Base-by-base conservation (phyloP, 257 asterid species). In the Solanum sparsipilum region DNA sequence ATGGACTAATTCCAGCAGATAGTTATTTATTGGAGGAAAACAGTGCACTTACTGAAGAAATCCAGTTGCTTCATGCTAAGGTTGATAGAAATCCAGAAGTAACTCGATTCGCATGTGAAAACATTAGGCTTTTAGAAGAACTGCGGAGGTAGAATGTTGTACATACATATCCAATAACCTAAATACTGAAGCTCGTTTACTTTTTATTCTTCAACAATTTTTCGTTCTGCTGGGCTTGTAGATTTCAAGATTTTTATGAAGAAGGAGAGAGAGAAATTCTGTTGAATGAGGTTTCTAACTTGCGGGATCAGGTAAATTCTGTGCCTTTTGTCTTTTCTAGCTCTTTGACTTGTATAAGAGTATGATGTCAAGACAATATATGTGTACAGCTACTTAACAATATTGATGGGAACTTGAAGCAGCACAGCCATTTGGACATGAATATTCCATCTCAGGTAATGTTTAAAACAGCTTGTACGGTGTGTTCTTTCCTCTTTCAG, bases 31-130 rank as follows among this genome's bases (percentile, higher is more conserved):
- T 93, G 90, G 92, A 92, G 90, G 99, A 97, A 92, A 96, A 96
- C 91, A 88, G 73, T 75, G 95, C 94, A 76, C 95, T 97, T 81
- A 75, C 90, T 4, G 95, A 94, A 89, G 99, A 96, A 90, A 92
- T 92, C 90, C 94, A 95, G 91, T 90, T 96, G 76, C 91, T 96
- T 88, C 93, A 94, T 75, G 94, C 94, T 65, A 96, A 93, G 88
- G 90, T 94, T 76, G 98, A 96, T 75, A 96, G 93, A 88, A 97
- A 96, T 90, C 98, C 99, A 41, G 99, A 97, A 97, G 98, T 97
- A 87, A 97, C 99, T 11, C 98, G 98, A 86, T 96, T 97, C 89
- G 99, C 99, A 25, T 94, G 91, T 87, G 98, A 97, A 93, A 97
- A 97, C 88, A 95, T 96, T 90, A 96, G 94, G 94, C 98, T 97